phyloP scores from a whole-genome alignment of 1,284 basidiomycete genomes.

The Rhizoctonia solani region DNA sequence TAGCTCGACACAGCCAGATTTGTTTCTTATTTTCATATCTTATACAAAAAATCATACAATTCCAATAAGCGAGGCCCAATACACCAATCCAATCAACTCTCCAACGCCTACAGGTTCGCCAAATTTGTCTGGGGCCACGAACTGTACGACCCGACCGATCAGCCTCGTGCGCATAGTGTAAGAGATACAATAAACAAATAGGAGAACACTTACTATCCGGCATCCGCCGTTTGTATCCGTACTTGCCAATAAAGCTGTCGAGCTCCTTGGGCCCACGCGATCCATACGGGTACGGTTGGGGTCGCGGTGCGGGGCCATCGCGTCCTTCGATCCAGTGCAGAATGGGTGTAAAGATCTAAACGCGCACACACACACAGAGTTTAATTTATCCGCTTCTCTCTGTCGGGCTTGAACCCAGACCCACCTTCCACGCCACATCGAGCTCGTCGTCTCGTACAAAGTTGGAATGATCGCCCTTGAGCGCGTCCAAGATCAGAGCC shows the following conservation, averaged over 20 bases:
- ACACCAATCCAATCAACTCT: background rate
- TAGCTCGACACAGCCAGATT: background rate
- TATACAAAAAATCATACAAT: constrained; percentile 7
- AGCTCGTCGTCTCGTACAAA: constrained; percentile 96
- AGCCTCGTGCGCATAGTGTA: background rate
- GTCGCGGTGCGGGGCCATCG: constrained; percentile 64
- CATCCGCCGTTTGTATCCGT: constrained; percentile 75
- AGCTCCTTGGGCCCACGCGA: constrained; percentile 89
- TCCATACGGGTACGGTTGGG: constrained; percentile 84
- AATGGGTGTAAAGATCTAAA: constrained; percentile 90
- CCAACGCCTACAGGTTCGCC: constrained; percentile 42
- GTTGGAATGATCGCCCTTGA: constrained; percentile 87
- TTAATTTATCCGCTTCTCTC: background rate
- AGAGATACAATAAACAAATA: background rate
- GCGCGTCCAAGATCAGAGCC: constrained; percentile 84
- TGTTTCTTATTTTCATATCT: background rate
- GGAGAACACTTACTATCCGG: constrained; percentile 70
- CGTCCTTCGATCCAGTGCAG: constrained; percentile 90
- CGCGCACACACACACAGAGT: background rate
- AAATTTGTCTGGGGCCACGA: constrained; percentile 47
- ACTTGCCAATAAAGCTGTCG: constrained; percentile 72
- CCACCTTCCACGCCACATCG: constrained; percentile 92
- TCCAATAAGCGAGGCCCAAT: background rate
- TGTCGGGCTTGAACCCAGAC: constrained; percentile 35
- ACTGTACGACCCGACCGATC: constrained; percentile 38